Conservation (phyloP, 768 basidiomycete species). For the Tricholoma terreum region DNA sequence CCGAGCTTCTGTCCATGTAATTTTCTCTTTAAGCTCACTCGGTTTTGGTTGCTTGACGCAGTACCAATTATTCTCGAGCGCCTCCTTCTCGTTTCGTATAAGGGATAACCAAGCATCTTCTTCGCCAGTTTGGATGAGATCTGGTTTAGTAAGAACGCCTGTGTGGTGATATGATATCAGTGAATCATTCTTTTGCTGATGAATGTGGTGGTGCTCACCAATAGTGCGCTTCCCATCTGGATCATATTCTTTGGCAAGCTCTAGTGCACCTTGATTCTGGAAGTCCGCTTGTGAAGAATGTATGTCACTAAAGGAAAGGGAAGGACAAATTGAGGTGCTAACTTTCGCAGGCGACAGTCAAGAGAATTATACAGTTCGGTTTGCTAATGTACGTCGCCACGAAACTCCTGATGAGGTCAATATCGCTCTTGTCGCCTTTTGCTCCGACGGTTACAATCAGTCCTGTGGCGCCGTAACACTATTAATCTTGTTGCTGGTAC, state of each 20-base stretch:
- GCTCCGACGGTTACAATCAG: constrained; percentile 55
- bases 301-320: background rate
- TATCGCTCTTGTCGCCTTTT: constrained; percentile 51
- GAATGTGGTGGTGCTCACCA: constrained; percentile 36
- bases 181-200: background rate
- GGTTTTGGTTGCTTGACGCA: constrained; percentile 57
- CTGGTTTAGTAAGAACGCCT: constrained; percentile 78
- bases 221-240: constrained; percentile 66
- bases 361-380: constrained; percentile 58
- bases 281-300: constrained; percentile 56
- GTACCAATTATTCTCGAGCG: constrained; percentile 56
- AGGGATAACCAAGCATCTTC: constrained; percentile 54
- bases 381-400: constrained; percentile 57
- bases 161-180: background rate
- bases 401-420: constrained; percentile 56
- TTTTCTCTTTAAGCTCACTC: constrained; percentile 44
- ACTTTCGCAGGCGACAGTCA: constrained; percentile 68
- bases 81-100: constrained; percentile 51
- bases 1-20: constrained; percentile 63
- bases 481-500: background rate
- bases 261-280: constrained; percentile 73
- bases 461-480: constrained; percentile 29
- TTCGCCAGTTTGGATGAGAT: constrained; percentile 57
- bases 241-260: constrained; percentile 59
- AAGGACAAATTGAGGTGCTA: constrained; percentile 14